Percentiles rank a stretch among this genome's conserved stretches.
phyloP scores from a whole-genome alignment of 1,284 basidiomycete species.

The Fomitiporia mediterranea region DNA sequence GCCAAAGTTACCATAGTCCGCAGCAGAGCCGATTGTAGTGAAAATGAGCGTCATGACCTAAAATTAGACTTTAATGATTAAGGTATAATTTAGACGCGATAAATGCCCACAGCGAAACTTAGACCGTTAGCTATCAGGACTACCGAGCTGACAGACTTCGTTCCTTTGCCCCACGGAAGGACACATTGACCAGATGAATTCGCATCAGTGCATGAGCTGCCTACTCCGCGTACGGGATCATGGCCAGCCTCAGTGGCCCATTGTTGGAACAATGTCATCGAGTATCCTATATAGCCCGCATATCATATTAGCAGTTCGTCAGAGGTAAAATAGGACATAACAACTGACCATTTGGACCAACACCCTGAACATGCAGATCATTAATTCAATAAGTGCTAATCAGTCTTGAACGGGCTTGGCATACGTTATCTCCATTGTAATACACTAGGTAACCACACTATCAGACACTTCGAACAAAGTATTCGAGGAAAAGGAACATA shows the following conservation, averaged over 20 bases:
- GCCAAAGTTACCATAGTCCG: conserved; percentile 77
- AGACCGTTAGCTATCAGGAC: conserved; percentile 73
- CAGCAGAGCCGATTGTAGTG: conserved; percentile 76
- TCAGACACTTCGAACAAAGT: neutral
- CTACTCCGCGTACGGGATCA: conserved; percentile 60
- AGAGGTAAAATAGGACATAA: neutral
- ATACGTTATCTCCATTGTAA: conserved; percentile 25
- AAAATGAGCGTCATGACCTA: conserved; percentile 76
- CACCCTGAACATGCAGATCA: conserved; percentile 20
- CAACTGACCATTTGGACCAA: conserved; percentile 24
- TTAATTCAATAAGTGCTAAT: neutral
- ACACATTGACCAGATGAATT: conserved; percentile 65
- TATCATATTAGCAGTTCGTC: neutral
- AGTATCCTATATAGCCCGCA: conserved; percentile 37
- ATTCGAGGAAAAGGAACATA: conserved; percentile 38
- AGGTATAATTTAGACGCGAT: conserved; percentile 5
- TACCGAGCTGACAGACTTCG: conserved; percentile 67
- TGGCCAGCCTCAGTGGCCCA: conserved; percentile 64
- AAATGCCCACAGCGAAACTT: conserved; percentile 59
- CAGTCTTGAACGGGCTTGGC: neutral
- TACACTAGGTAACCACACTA: conserved; percentile 20
- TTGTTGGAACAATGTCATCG: conserved; percentile 69
- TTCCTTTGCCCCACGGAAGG: conserved; percentile 65
- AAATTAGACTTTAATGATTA: neutral
- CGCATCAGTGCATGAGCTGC: conserved; percentile 53